phyloP scores from a whole-genome alignment of 495 filamentous ascomycete genomes.

The Sabuloglossum arenarium region DNA sequence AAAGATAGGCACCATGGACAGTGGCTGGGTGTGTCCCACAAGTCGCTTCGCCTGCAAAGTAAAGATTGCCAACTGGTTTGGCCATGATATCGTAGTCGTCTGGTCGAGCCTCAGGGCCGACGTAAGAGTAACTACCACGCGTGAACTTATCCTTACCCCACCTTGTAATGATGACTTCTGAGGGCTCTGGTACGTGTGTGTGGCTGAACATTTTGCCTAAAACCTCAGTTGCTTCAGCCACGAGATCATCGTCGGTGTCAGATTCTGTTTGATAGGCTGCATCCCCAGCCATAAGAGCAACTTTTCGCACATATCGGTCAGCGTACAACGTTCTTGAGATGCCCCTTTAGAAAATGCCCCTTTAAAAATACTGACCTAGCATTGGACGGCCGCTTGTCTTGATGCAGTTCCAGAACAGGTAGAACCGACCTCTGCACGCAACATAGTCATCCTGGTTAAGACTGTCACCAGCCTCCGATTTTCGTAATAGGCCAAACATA shows the following conservation, averaged over 20 bases:
- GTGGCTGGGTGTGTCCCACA: constrained; percentile 90
- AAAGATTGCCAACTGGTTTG: constrained; percentile 60
- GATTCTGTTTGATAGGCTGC: constrained; percentile 75
- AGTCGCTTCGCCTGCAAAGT: constrained; percentile 94
- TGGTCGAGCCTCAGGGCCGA: constrained; percentile 53
- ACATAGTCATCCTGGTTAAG: constrained; percentile 40
- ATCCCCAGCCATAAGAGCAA: constrained; percentile 92
- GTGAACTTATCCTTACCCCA: constrained; percentile 84
- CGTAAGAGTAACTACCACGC: constrained; percentile 82
- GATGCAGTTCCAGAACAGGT: constrained; percentile 91
- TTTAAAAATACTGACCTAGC: constrained; percentile 19
- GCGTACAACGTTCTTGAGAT: neutral
- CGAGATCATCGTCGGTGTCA: constrained; percentile 47
- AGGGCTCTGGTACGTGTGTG: constrained; percentile 43
- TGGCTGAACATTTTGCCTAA: constrained; percentile 46
- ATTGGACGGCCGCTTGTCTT: constrained; percentile 74
- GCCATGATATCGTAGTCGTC: constrained; percentile 93
- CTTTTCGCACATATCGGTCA: constrained; percentile 11
- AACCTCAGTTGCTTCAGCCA: constrained; percentile 58
- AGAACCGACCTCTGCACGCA: constrained; percentile 59
- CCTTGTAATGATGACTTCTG: constrained; percentile 81
- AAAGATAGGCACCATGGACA: constrained; percentile 90
- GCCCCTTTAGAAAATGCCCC: neutral
- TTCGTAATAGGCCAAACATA: constrained; percentile 80
- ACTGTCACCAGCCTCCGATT: constrained; percentile 33